Base-by-base conservation (phyloP, 148 eudicot genomes). In the Amaranthus palmeri region DNA sequence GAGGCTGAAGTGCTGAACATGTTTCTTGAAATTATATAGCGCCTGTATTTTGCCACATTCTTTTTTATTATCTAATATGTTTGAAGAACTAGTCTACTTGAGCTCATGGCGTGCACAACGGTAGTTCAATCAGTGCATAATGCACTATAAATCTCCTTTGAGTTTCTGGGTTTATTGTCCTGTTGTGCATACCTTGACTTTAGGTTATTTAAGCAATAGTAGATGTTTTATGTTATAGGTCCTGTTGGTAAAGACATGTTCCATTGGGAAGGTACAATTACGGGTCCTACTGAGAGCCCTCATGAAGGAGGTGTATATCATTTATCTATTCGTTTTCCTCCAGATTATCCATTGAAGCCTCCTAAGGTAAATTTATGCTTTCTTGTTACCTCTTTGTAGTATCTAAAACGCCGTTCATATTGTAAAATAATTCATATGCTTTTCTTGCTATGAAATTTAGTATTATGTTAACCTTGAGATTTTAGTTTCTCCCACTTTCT, bases 181-280 rank as follows among this genome's bases (percentile, higher is more conserved):
- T 49, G 4, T 2, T 4, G 10, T n/a, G 8, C 13, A 3, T 52
- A 8, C 18, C 4, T 11, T n/a, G n/a, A n/a, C n/a, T n/a, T n/a
- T n/a, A n/a, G n/a, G n/a, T n/a, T n/a, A n/a, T n/a, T n/a, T n/a
- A n/a, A n/a, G n/a, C n/a, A n/a, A n/a, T n/a, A n/a, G n/a, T n/a
- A 25, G 44, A 8, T 25, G 17, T 25, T 9, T 17, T 3, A 51
- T 54, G 54, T n/a, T 0, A 69, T 54, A 78, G 81, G 81, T 42
- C 81, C 77, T 11, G 81, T 78, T 44, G 81, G 81, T 56, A 74
- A 78, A 69, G 81, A 78, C 70, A 68, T 73, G 77, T 78, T 78
- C 76, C 77, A 78, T 55, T 78, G 81, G 81, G 73, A 78, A 78
- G 81, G 77, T 41, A 78, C 81, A 49, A 78, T 78, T 61, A 73